Conservation (phyloP, 1,284 basidiomycete genomes). For the Cryptococcus hybrid region DNA sequence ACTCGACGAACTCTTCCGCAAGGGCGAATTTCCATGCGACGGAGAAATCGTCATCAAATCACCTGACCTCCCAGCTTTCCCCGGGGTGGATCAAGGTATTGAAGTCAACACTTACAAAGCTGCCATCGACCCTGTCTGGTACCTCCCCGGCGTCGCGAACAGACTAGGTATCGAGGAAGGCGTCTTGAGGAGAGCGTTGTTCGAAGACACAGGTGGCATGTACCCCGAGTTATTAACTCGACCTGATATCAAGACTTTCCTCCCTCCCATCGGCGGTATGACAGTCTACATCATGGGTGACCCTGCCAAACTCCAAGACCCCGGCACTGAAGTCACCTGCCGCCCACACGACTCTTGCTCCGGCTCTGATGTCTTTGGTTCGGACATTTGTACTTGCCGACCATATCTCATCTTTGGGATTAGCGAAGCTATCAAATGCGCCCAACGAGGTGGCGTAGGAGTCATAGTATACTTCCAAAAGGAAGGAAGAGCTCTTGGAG, state of each 20-base stretch:
- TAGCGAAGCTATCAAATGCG: slow-evolving; percentile 82
- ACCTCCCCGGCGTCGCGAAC: slow-evolving; percentile 87
- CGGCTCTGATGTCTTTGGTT: slow-evolving; percentile 59
- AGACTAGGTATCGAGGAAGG: slow-evolving; percentile 84
- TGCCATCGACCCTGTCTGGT: slow-evolving; percentile 91
- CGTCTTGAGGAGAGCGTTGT: slow-evolving; percentile 79
- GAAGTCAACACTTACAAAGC: slow-evolving; percentile 69
- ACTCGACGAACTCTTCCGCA: slow-evolving; percentile 72
- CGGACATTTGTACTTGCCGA: slow-evolving; percentile 90
- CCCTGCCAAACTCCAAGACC: slow-evolving; percentile 72
- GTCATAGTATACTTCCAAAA: slow-evolving; percentile 82
- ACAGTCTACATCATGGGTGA: slow-evolving; percentile 94
- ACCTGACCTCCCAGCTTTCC: slow-evolving; percentile 43
- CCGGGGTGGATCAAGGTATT: slow-evolving; percentile 68
- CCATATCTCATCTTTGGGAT: slow-evolving; percentile 92
- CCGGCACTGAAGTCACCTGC: slow-evolving; percentile 80
- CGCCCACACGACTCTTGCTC: slow-evolving; percentile 92
- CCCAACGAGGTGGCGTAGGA: slow-evolving; percentile 87
- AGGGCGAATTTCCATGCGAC: slow-evolving; percentile 73
- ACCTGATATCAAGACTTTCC: slow-evolving; percentile 87
- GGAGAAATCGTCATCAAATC: slow-evolving; percentile 73
- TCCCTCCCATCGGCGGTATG: slow-evolving; percentile 88
- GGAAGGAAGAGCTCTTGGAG: slow-evolving; percentile 77
- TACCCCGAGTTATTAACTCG: slow-evolving; percentile 95
- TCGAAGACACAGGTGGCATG: slow-evolving; percentile 91